Base-by-base conservation (phyloP, 176 grass and related monocot genomes). In the Otatea glauca region DNA sequence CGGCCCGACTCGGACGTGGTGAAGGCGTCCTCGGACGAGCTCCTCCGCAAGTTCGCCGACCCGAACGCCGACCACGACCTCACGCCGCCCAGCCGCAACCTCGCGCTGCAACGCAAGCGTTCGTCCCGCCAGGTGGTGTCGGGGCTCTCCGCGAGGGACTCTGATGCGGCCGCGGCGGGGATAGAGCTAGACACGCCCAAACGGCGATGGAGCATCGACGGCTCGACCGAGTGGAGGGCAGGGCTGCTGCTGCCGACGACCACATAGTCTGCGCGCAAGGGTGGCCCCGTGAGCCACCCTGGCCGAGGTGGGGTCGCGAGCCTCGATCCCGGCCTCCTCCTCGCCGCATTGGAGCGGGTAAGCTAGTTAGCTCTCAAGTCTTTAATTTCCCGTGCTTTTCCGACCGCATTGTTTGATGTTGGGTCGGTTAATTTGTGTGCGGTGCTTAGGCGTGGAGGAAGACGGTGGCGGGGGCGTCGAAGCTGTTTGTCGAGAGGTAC, bases 21-120 rank as follows among this genome's bases (percentile, higher is more conserved):
- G 27, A 93, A 87, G 85, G 87, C 92, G 32, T 98, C 95, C 10
- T 98, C 95, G 23, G 95, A 98, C 81, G 76, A 98, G 95, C 91
- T 98, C 71, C 92, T 98, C 43, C 91, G 92, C 85, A 98, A 98
- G 89, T 98, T 98, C 62, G 87, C 95, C 12, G 95, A 98, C 80
- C 92, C 91, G 24, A 91, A 98, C 43, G 83, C 83, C 39, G 58
- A 45, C 32, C 23, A 0, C 64, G 1, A 15, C 0, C n/a, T 7
- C 1, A 37, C 74, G 6, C 88, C 85, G 4, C 73, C 89, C 5
- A 78, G 77, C 44, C 87, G 82, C 63, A 72, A 72, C 76, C 85
- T 92, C n/a, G 89, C 79, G 5, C 68, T 92, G 79, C 85, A 85
- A 34, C 79, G 88, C 62, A 98, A 95, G 91, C 86, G 88, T 47